A percentile compares a stretch with the other conserved stretches of the same genome.
phyloP scores from a whole-genome alignment of 1,284 basidiomycete species.

The Tetrapyrgos nigripes region DNA sequence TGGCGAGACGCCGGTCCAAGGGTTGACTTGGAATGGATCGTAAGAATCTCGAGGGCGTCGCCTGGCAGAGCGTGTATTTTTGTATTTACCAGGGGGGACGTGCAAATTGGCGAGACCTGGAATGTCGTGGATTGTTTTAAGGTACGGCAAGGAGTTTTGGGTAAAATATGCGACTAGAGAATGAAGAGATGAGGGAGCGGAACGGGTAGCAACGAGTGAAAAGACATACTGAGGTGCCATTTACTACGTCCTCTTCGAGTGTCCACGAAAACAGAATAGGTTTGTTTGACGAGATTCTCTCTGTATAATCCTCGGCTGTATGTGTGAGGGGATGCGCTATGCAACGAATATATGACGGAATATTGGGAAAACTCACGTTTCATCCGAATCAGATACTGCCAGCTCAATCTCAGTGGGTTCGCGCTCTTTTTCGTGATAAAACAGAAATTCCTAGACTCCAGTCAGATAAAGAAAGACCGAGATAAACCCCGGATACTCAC shows the following conservation, averaged over 20 bases:
- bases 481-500: constrained; percentile 47
- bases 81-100: constrained; percentile 67
- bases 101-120: constrained; percentile 55
- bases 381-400: constrained; percentile 52
- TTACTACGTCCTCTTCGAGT: constrained; percentile 67
- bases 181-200: constrained; percentile 5
- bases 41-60: constrained; percentile 36
- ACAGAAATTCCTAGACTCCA: constrained; percentile 69
- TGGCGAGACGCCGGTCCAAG: background rate
- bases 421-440: constrained; percentile 70
- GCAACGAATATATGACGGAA: constrained; percentile 14
- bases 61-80: constrained; percentile 62
- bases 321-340: constrained; percentile 6
- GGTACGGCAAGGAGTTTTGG: constrained; percentile 58
- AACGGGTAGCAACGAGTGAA: constrained; percentile 8
- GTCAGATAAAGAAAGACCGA: constrained; percentile 3
- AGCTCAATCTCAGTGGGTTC: constrained; percentile 50
- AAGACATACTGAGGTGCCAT: constrained; percentile 74
- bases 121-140: constrained; percentile 64
- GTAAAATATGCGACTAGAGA: constrained; percentile 74
- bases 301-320: constrained; percentile 43
- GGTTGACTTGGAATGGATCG: constrained; percentile 7
- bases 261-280: constrained; percentile 77
- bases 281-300: constrained; percentile 74
- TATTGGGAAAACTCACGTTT: constrained; percentile 29